These are phyloP conservation scores for Cyclotella atomus DNA, from an alignment of 108 stramenopile genomes.

Conservation along the genomic window DNA sequence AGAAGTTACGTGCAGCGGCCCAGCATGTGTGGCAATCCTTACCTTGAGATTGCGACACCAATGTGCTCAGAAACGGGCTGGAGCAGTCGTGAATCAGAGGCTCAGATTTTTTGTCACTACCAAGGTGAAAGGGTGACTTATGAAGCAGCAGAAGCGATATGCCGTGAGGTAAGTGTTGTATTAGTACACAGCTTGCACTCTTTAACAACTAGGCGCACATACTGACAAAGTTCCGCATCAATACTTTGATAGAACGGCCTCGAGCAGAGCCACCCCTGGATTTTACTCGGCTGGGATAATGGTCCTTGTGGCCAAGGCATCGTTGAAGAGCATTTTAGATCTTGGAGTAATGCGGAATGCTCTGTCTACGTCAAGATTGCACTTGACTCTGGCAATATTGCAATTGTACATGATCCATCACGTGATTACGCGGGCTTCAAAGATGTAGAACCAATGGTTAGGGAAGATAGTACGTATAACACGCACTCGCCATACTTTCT, in stretches of 20 bases:
- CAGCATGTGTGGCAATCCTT: constrained; percentile 45
- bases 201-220: neutral
- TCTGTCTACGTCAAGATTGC: constrained; percentile 26
- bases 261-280: constrained; percentile 16
- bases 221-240: neutral
- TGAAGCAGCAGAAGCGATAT: constrained; percentile 19
- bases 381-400: constrained; percentile 49
- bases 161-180: constrained; percentile 26
- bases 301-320: constrained; percentile 11
- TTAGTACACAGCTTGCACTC: too few species aligned
- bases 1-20: constrained; percentile 13
- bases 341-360: constrained; percentile 34
- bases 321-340: constrained; percentile 18
- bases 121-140: constrained; percentile 28
- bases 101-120: constrained; percentile 7
- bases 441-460: constrained; percentile 23
- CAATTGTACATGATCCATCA: constrained; percentile 51
- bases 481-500: too few species aligned
- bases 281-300: neutral
- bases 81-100: neutral
- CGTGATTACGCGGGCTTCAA: constrained; percentile 25
- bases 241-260: neutral
- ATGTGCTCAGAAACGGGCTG: constrained; percentile 28
- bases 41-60: constrained; percentile 23
- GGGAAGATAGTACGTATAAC: too few species aligned